Evolutionary conservation across 208 protist species (phyloP), one percentile per base, ranked within the genome.

Genomic region (Trypanosoma congolense): DNA sequence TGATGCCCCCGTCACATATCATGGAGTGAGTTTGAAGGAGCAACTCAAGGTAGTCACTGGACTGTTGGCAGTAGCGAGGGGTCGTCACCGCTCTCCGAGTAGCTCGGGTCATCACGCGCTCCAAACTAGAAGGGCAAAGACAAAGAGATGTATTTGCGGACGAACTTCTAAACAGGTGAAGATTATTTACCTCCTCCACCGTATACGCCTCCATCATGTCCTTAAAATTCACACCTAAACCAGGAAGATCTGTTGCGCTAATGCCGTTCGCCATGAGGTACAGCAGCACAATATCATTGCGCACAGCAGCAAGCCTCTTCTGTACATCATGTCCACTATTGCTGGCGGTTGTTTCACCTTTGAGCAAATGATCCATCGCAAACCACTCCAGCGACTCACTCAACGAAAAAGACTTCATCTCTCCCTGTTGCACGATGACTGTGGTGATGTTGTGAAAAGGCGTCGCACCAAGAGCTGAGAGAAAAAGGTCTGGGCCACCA

Each of bases 361-460:
- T 61, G 14, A 84, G 47, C 10, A 88, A 33, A 48, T 83, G 63
- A 28, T 56, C 65, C 62, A 88, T 70, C 22, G 61, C 47, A 48
- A 92, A 70, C 84, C 84, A 92, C 56, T 73, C 73, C 57, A 92
- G 63, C 16, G 61, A 61, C 24, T 83, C 75, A 35, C 55, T 61
- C 35, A 92, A 43, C 8, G 77, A 77, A 59, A 83, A 73, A 31
- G 71, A 72, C 64, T 69, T 69, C 62, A 87, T 35, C 45, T 92
- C 84, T 22, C 75, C 72, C 16, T 78, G 70, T 22, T 79, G 56
- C 33, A 88, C 31, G 19, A 64, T 77, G 9, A 87, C 30, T 19
- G 61, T 76, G 1, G 84, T 92, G 61, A 92, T 63, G 57, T 87
- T 83, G 41, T 73, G 63, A 42, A 90, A 87, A 1, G 83, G 79